Evolutionary conservation across 1,284 basidiomycete species (phyloP), one percentile per base, ranked within the genome.

Genomic region (Ganoderma resinaceum): DNA sequence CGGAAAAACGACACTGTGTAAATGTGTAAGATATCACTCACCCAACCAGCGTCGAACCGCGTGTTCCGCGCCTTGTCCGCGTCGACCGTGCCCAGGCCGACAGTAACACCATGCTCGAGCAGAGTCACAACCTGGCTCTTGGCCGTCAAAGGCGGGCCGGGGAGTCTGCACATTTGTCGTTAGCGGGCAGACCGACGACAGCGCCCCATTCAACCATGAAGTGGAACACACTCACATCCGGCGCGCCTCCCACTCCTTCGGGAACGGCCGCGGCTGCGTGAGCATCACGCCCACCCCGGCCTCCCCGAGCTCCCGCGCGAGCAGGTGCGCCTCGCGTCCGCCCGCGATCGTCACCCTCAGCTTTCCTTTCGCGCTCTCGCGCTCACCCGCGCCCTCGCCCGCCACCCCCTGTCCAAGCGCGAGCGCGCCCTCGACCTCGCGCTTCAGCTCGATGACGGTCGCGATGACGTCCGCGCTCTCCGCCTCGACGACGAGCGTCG

Each of bases 231-330:
- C 84, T 73, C 62, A 87, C 82, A 85, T 82, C 42, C 88, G 80
- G 49, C 84, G 79, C 53, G 80, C 75, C 72, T 91, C 86, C 89
- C 90, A 94, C 0, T 75, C 77, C 4, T 73, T 73, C 0, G 91
- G 89, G 84, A 89, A 92, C 0, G 89, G 83, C 63, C 89, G 80
- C 2, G 88, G 79, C 3, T 85, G 86, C 0, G 84, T 79, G 42
- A 96, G 80, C 49, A 98, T 86, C 33, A 97, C 90, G 18, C 93
- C 93, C 16, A 97, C 86, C 37, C 87, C 80, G 1, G 91, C 90
- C 59, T 84, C 80, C 0, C 88, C 91, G 20, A 98, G 81, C 73
- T 96, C 90, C 63, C 88, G 82, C 9, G 95, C 94, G 38, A 96
- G 79, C 6, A 93, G 79, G 77, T 94, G 86, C 0, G 93, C 89